Conservation (phyloP, 345 rosid species). For the Camelina neglecta region DNA sequence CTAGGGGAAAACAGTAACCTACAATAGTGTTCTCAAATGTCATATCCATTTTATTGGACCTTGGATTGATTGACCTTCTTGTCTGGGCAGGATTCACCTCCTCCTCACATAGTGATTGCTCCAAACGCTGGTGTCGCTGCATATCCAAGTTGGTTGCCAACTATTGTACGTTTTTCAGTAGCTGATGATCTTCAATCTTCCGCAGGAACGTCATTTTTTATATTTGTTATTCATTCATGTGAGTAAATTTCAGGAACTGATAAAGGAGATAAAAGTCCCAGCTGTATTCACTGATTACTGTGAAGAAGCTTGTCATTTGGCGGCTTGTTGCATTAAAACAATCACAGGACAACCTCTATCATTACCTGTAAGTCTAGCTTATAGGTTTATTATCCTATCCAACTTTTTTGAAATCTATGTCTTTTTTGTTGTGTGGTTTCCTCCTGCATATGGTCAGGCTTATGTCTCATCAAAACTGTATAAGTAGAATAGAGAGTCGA, state of each 20-base stretch:
- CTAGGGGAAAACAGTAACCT: background rate
- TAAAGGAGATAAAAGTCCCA: conserved; percentile 69
- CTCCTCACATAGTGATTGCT: conserved; percentile 75
- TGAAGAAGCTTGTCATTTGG: conserved; percentile 96
- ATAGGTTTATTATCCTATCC: conserved; percentile 7
- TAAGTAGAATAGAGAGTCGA: conserved; percentile 21
- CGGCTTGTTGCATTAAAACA: conserved; percentile 62
- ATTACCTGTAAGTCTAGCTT: conserved; percentile 53
- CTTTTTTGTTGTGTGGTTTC: conserved; percentile 17
- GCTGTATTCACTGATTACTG: conserved; percentile 92
- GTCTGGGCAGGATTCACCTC: conserved; percentile 54
- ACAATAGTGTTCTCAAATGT: background rate
- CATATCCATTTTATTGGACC: background rate
- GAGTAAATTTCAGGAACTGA: conserved; percentile 58
- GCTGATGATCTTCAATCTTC: conserved; percentile 1
- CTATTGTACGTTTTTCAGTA: conserved; percentile 58
- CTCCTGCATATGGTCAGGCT: conserved; percentile 29
- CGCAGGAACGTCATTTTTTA: background rate
- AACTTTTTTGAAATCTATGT: conserved; percentile 2
- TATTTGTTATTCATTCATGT: background rate
- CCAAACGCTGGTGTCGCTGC: conserved; percentile 93
- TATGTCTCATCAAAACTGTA: conserved; percentile 36
- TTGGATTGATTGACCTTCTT: conserved; percentile 25
- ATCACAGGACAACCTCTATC: conserved; percentile 57
- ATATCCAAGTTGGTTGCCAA: conserved; percentile 81